phyloP scores from a whole-genome alignment of 169 alveolate genomes.

The Besnoitia besnoiti region DNA sequence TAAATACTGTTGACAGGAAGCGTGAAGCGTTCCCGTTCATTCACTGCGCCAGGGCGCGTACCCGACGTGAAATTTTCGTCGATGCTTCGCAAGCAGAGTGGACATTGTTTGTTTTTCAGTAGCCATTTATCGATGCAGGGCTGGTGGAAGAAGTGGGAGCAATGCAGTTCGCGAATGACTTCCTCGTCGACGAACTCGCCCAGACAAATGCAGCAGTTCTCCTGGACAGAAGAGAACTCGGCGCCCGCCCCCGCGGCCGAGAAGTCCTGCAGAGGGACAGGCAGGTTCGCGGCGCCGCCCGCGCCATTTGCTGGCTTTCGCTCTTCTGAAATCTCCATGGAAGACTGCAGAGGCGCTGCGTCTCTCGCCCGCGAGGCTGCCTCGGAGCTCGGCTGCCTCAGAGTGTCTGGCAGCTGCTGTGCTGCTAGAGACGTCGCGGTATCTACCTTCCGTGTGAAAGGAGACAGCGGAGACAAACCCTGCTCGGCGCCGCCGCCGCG shows the following conservation, averaged over 20 bases:
- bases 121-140: constrained; percentile 79
- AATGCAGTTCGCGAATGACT: constrained; percentile 73
- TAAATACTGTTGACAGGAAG: no score
- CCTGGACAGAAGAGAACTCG: constrained; percentile 10
- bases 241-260: not conserved
- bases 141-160: constrained; percentile 76
- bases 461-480: no score
- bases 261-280: not conserved
- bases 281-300: not conserved
- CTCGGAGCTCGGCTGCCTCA: no score
- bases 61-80: not conserved
- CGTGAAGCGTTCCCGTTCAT: no score
- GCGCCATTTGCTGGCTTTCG: not conserved
- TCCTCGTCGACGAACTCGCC: constrained; percentile 48
- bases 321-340: not conserved
- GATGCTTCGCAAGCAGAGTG: constrained; percentile 69
- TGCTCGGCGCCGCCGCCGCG: no score
- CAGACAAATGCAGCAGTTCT: constrained; percentile 52
- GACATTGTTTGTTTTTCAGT: constrained; percentile 72
- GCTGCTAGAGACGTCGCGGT: no score
- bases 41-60: no score
- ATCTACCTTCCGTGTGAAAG: no score
- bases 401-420: no score
- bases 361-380: no score
- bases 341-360: no score